Base-by-base conservation (phyloP, 1,284 basidiomycete species). In the Rugosomyces carneus region DNA sequence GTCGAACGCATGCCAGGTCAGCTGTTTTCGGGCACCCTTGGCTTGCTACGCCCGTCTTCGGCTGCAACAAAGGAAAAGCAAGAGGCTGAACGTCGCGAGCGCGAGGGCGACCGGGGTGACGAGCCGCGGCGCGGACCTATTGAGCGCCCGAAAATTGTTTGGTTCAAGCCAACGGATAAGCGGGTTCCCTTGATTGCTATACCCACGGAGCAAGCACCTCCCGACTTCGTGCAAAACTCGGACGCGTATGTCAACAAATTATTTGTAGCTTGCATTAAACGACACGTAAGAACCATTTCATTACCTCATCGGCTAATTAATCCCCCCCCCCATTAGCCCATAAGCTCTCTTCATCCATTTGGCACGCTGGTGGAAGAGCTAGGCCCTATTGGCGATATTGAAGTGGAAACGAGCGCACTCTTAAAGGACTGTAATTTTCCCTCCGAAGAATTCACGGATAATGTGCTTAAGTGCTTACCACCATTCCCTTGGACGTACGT, bases 101-200 rank as follows among this genome's bases (percentile, higher is more conserved):
- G 96, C 41, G 95, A 97, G 63, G 93, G 93, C 42, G 92, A 94
- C 61, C 80, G 83, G 48, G 89, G 82, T 26, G 86, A 87, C 49
- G 84, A 90, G 57, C 84, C 86, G 34, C 77, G 84, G 53, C 80
- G 85, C 44, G 73, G 68, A 34, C 78, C 84, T 5, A 81, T 88
- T 40, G 89, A 93, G 65, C 85, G 94, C 36, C 96, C 95, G 55
- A 99, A 97, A 77, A 99, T 99, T 57, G 93, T 99, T 44, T 99
- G 96, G 96, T 98, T 99, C 78, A 95, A 98, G 68, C 96, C 96
- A 1, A 97, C 95, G 29, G 94, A 98, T 75, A 99, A 99, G 71
- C 89, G 96, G 53, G 96, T 99, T 4, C 96, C 96, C 42, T 78
- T 99, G 37, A 98, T 99, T 60, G 96, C 96, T 44, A 99, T 99